Evolutionary conservation across 352 stramenopile species (phyloP), one percentile per base, ranked within the genome.

Genomic region (Globisporangium recalcitrans): DNA sequence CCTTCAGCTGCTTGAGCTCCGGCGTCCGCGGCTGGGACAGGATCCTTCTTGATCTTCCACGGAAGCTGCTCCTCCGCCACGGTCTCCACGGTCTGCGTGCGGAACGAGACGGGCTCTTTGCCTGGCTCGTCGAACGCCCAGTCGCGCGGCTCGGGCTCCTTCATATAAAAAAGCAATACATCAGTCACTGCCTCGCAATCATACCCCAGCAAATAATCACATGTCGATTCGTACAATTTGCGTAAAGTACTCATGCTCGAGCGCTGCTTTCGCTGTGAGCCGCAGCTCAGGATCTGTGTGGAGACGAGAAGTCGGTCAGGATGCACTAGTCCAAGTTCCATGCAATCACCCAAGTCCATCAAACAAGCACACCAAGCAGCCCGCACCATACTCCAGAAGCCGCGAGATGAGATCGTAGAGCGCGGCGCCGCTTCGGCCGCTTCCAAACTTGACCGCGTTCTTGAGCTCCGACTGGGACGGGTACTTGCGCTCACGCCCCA

Each of bases 221-320:
- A 53, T 29, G 46, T 21, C 13, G n/a, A 13, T 52, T 22, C 79
- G 60, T 72, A 93, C 85, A 64, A 91, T 96, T 27, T 95, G 77
- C 65, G 82, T 91, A 63, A 98, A 98, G 64, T 98, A 98, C 62
- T 92, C 73, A 73, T 98, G 92, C 47, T 97, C 80, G 11, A 98
- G 66, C 36, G 95, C 95, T 60, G 97, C 80, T 49, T 91, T 86
- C 4, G 93, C 93, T 29, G 83, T 96, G 62, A 98, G 96, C 27
- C 95, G 85, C 36, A 89, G 78, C 64, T 85, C 79, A 34, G 93
- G 93, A 72, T 97, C 87, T 84, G 80, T 47, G 11, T 63, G 55
- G n/a, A 34, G 31, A 56, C 19, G 10, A 44, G 4, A 63, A 57
- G 11, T 16, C 8, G 56, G 16, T 38, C 26, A 46, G 11, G 6